Percentiles rank a stretch among this genome's conserved stretches.
phyloP scores from a whole-genome alignment of 352 stramenopile genomes.

The Blastocystis sp. region DNA sequence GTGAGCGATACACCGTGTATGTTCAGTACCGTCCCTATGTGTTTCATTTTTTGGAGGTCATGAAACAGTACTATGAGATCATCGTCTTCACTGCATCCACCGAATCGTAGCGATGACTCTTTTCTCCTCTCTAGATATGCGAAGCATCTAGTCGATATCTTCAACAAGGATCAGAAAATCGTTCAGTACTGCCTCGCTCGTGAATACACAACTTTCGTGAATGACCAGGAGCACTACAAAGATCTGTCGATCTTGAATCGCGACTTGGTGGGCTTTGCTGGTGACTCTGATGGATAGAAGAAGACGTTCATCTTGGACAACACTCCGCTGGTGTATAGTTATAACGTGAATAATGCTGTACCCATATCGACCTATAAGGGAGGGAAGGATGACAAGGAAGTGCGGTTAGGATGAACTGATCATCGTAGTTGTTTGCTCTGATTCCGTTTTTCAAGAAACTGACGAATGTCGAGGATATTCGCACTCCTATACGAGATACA shows the following conservation, averaged over 20 bases:
- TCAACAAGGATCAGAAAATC: constrained; percentile 13
- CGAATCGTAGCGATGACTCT: background rate
- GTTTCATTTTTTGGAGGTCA: constrained; percentile 85
- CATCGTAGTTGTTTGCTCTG: background rate
- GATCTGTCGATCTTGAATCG: constrained; percentile 8
- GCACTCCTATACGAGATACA: background rate
- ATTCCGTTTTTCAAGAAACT: background rate
- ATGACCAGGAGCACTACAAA: background rate
- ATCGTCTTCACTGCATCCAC: constrained; percentile 91
- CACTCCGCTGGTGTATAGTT: constrained; percentile 5
- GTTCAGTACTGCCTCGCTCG: constrained; percentile 6
- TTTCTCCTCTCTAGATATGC: background rate
- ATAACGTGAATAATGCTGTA: constrained; percentile 38
- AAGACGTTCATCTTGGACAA: constrained; percentile 38
- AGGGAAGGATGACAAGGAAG: constrained; percentile 55
- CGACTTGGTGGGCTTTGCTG: background rate
- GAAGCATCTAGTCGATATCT: background rate
- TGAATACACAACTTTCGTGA: constrained; percentile 26
- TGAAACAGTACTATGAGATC: constrained; percentile 88
- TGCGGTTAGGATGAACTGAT: background rate
- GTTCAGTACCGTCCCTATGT: constrained; percentile 89
- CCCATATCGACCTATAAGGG: constrained; percentile 12
- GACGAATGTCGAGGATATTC: background rate
- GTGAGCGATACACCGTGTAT: constrained; percentile 86
- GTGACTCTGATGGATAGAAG: background rate